These are phyloP conservation scores for Paracamarosporium sp. DNA, from an alignment of 2,329 filamentous ascomycete species.

Conservation along the genomic window DNA sequence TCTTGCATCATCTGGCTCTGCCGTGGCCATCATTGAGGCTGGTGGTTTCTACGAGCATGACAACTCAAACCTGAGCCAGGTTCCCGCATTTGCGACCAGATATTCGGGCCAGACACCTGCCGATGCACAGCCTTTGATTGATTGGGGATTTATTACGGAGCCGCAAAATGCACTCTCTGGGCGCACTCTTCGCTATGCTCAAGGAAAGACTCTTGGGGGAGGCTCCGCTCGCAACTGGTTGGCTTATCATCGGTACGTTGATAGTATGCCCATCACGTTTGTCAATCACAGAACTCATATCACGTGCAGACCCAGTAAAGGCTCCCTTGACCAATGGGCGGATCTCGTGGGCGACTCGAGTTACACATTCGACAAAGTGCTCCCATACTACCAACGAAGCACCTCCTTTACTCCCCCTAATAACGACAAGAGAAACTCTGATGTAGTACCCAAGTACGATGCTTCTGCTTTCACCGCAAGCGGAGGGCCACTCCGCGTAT, in stretches of 20 bases:
- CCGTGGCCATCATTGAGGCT: slow-evolving; percentile 35
- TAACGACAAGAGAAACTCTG: background rate
- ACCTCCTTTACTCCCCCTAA: background rate
- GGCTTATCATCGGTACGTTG: background rate
- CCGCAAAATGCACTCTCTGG: slow-evolving; percentile 22
- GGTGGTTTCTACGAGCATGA: slow-evolving; percentile 34
- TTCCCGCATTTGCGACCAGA: slow-evolving; percentile 21
- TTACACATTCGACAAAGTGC: no score
- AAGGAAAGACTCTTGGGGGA: background rate
- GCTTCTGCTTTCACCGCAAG: background rate
- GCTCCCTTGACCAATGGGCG: no score
- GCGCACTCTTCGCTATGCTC: slow-evolving; percentile 22
- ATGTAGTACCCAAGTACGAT: background rate
- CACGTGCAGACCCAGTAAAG: no score
- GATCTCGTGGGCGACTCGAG: no score
- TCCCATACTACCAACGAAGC: background rate
- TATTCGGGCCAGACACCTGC: slow-evolving; percentile 15
- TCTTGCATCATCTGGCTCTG: slow-evolving; percentile 19
- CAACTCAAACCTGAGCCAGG: slow-evolving; percentile 28
- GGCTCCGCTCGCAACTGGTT: background rate
- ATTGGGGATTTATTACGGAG: slow-evolving; percentile 31
- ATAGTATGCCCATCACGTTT: no score
- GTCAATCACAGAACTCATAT: no score
- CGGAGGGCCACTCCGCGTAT: background rate
- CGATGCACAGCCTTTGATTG: slow-evolving; percentile 32